Base-by-base conservation (phyloP, 2,329 filamentous ascomycete species). In the Anisogramma anomala region DNA sequence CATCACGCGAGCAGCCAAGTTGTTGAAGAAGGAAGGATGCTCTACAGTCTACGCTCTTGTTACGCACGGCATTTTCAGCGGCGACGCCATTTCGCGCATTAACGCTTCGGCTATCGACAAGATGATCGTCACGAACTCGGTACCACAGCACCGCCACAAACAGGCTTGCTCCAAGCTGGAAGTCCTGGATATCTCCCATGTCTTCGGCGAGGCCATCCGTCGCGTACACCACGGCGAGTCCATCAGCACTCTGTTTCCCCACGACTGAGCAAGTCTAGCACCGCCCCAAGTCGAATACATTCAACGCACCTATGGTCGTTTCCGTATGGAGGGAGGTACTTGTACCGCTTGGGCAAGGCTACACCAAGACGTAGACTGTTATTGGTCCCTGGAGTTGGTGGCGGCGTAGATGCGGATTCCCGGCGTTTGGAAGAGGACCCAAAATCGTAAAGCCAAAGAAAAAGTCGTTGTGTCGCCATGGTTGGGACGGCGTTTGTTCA, bases 171-270 rank as follows among this genome's bases (percentile, higher is more conserved):
- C 83, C 28, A 96, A 96, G 67, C 68, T 98, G 38, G 87, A 94
- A 60, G 83, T 95, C 36, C 67, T 98, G 48, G 89, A 96, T 56
- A 79, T 96, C 46, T 85, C 86, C 40, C 81, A 84, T 51, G 80
- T 95, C 44, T 95, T 96, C 59, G 88, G 85, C 45, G 89, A 96
- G 72, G 85, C 91, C 37, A 95, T 96, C 53, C 83, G 91, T 49
- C 79, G 91, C 48, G 89, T 96, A 45, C 91, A 98, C 64, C 88
- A 96, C 61, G 91, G 91, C 55, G 91, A 98, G 67, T 94, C 86
- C 56, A 94, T 98, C 64, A 94, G 87, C 59, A 85, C 91, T 47
- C 72, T 98, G 38, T 98, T 98, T 64, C 82, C 87, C 58, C 82
- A 85, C 62, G 82, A 85, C 58, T 87, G 55, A 59, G 23, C n/a